Conservation (phyloP, 1,139 yeast species). For the Diutina catenulata region DNA sequence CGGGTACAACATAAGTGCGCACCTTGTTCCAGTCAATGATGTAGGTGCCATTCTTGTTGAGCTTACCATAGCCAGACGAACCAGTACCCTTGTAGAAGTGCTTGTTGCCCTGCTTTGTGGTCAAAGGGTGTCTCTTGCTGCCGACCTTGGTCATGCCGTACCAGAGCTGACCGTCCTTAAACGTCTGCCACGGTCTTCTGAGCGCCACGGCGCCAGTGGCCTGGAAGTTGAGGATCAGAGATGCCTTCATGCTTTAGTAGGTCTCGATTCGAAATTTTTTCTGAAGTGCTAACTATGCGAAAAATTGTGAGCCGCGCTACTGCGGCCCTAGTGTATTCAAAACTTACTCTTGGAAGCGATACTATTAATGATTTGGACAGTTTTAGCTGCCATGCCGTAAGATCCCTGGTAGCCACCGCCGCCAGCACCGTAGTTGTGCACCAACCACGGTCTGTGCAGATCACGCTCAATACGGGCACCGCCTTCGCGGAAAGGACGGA, state of each 20-base stretch:
- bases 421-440: slow-evolving; percentile 40
- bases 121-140: slow-evolving; percentile 72
- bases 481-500: slow-evolving; percentile 34
- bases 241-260: slow-evolving; percentile 61
- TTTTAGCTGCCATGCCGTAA: slow-evolving; percentile 28
- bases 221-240: slow-evolving; percentile 40
- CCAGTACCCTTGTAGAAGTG: slow-evolving; percentile 93
- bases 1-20: slow-evolving; percentile 83
- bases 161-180: slow-evolving; percentile 71
- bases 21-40: slow-evolving; percentile 76
- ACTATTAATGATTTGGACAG: slow-evolving; percentile 10
- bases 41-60: slow-evolving; percentile 65
- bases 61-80: slow-evolving; percentile 82
- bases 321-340: too few species aligned
- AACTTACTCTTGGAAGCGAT: background rate
- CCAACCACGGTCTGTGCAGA: slow-evolving; percentile 19
- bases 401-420: slow-evolving; percentile 38
- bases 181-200: slow-evolving; percentile 84
- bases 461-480: slow-evolving; percentile 35
- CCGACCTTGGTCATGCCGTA: slow-evolving; percentile 73
- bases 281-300: too few species aligned
- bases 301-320: too few species aligned
- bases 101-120: slow-evolving; percentile 92
- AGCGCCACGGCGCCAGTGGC: slow-evolving; percentile 39
- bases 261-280: too few species aligned